These are phyloP conservation scores for Cyberlindnera xylosilytica DNA, from an alignment of 805 yeast species.

Conservation along the genomic window DNA sequence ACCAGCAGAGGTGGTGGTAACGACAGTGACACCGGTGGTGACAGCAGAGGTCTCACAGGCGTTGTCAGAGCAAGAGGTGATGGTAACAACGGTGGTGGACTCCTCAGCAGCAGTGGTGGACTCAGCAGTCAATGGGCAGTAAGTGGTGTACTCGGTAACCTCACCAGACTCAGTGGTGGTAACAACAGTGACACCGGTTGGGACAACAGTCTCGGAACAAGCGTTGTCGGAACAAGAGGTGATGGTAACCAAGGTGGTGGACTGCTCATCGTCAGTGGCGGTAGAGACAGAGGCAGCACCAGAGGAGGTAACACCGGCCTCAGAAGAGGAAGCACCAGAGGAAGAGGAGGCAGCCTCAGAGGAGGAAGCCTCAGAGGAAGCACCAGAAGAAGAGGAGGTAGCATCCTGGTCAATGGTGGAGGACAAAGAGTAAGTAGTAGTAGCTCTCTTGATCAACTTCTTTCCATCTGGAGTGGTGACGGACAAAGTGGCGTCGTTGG, in stretches of 20 bases:
- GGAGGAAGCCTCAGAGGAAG: conserved; percentile 8
- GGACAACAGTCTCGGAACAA: conserved; percentile 8
- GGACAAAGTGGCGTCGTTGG: conserved; percentile 13
- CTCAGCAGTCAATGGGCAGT: conserved; percentile 18
- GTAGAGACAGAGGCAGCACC: conserved; percentile 22
- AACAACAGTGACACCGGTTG: conserved; percentile 19
- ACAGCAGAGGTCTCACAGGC: conserved; percentile 13
- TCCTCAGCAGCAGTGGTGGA: conserved; percentile 27
- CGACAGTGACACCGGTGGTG: conserved; percentile 29
- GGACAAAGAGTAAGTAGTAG: conserved; percentile 6
- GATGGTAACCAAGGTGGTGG: conserved; percentile 13
- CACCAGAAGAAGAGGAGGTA: conserved; percentile 12
- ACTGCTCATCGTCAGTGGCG: conserved; percentile 13
- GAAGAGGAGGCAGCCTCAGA: too few relatives aligned
- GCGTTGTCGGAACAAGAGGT: conserved; percentile 2
- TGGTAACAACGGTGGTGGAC: conserved; percentile 14
- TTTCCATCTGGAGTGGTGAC: conserved; percentile 19
- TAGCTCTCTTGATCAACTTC: conserved; percentile 21
- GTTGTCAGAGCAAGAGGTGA: conserved; percentile 13
- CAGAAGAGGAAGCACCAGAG: conserved; percentile 5
- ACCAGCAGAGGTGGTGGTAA: conserved; percentile 30
- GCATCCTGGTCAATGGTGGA: conserved; percentile 15
- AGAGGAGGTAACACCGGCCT: conserved; percentile 8
- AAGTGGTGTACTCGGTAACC: conserved; percentile 33
- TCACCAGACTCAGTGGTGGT: conserved; percentile 25